phyloP scores from a whole-genome alignment of 2,329 filamentous ascomycete species.

The Ophiocordyceps australis region DNA sequence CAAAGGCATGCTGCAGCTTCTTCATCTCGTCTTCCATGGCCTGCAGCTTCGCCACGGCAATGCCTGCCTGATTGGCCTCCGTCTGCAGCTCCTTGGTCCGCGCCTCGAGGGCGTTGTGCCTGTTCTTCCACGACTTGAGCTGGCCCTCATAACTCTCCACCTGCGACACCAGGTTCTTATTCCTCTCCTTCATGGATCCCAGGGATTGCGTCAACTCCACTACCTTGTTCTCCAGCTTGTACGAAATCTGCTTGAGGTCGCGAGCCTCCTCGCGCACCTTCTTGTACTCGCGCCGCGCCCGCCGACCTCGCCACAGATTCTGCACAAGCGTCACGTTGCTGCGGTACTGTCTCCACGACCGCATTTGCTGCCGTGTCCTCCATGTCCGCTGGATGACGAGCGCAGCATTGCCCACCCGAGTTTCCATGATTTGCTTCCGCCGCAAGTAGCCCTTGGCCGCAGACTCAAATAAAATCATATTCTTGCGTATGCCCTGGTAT shows the following conservation, averaged over 20 bases:
- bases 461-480: conserved; percentile 78
- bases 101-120: conserved; percentile 77
- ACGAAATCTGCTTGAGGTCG: conserved; percentile 97
- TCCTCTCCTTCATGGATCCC: conserved; percentile 83
- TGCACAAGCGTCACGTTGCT: conserved; percentile 81
- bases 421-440: conserved; percentile 85
- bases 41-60: conserved; percentile 74
- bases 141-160: conserved; percentile 93
- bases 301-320: conserved; percentile 77
- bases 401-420: conserved; percentile 79
- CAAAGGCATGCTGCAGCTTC: conserved; percentile 73
- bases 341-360: conserved; percentile 73
- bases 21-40: conserved; percentile 94
- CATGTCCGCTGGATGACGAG: conserved; percentile 80
- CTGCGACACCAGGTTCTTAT: conserved; percentile 74
- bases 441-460: conserved; percentile 82
- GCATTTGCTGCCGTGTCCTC: conserved; percentile 63
- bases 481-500: conserved; percentile 61
- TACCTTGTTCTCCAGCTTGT: conserved; percentile 99
- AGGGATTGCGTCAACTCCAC: conserved; percentile 91
- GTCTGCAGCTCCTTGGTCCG: conserved; percentile 86
- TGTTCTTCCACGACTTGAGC: conserved; percentile 87
- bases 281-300: conserved; percentile 75
- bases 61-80: conserved; percentile 95
- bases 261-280: conserved; percentile 82